These are phyloP conservation scores for Rhodotorula kratochvilovae DNA, from an alignment of 768 basidiomycete genomes.

Conservation along the genomic window DNA sequence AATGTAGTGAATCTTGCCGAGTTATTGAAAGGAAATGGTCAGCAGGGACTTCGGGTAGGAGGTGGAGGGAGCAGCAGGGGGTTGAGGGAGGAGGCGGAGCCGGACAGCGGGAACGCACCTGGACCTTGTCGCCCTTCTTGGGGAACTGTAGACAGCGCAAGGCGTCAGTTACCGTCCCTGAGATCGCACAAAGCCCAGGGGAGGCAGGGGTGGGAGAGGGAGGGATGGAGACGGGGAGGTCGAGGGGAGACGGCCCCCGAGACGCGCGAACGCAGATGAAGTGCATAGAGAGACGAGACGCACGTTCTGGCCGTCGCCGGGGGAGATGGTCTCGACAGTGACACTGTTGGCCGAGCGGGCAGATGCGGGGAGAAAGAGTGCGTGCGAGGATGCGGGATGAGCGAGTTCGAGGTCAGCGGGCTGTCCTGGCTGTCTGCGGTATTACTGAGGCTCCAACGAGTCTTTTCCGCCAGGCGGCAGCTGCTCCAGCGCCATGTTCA, in stretches of 20 bases:
- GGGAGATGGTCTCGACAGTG: slow-evolving; percentile 56
- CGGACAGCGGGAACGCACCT: not conserved
- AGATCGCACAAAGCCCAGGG: not conserved
- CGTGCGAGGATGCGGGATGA: not conserved
- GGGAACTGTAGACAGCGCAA: slow-evolving; percentile 53
- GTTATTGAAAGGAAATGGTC: slow-evolving; percentile 12
- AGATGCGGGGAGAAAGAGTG: no score
- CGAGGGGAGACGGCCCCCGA: no score
- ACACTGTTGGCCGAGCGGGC: slow-evolving; percentile 51
- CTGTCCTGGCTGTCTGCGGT: fast-evolving
- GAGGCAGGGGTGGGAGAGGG: not conserved
- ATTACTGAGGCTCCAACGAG: not conserved
- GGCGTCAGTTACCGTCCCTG: not conserved
- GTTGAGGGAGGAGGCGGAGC: no score
- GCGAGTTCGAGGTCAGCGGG: not conserved
- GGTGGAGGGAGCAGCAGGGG: not conserved
- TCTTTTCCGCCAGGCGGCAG: not conserved
- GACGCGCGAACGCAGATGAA: no score
- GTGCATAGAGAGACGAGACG: not conserved
- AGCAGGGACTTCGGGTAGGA: slow-evolving; percentile 60
- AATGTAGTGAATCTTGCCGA: slow-evolving; percentile 58
- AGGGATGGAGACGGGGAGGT: no score
- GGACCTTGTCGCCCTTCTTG: slow-evolving; percentile 54
- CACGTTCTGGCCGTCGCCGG: slow-evolving; percentile 57
- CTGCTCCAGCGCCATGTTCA: not conserved